Evolutionary conservation across 306 rosid species (phyloP), one percentile per base, ranked within the genome.

Genomic region (Pyrus communis): DNA sequence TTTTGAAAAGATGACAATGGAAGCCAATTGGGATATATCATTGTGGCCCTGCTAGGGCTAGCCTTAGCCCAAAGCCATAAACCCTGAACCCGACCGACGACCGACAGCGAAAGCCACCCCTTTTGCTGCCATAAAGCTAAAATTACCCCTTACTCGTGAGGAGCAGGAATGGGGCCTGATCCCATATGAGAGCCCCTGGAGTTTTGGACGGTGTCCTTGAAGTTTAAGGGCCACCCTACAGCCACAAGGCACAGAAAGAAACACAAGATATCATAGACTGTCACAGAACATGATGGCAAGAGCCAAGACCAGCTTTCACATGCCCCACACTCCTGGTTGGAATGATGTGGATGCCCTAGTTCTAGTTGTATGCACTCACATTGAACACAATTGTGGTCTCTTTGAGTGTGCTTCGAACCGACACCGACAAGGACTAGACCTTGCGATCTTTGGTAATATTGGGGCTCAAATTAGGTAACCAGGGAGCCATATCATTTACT

Each of bases 361-460:
- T 51, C 71, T 79, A 73, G 85, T 83, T 86, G 79, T 61, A 27
- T 61, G 67, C 27, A 14, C 35, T 3, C 21, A 14, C 67, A 14
- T 15, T 25, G 33, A 61, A 14, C 30, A 13, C 9, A 25, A 28
- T 10, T 12, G 11, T 22, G 22, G 22, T 31, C 69, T 28, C 22
- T 3, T 6, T 31, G 43, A 64, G 73, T 52, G 67, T 85, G 80
- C 79, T 83, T 85, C 60, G 77, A 82, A 81, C 84, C 79, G 85
- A 91, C 97, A 89, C 2, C 4, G 93, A 89, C 42, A 70, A 78
- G 82, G 95, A 91, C 93, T 79, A 69, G 73, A 79, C 88, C 75
- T 71, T 51, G 55, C 21, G 55, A 46, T 69, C 62, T 79, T 82
- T 82, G 80, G n/a, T 79, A 18, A 30, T 60, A 11, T 27, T 78